phyloP scores from a whole-genome alignment of 140 eudicot genomes.

The Anethum foeniculum region DNA sequence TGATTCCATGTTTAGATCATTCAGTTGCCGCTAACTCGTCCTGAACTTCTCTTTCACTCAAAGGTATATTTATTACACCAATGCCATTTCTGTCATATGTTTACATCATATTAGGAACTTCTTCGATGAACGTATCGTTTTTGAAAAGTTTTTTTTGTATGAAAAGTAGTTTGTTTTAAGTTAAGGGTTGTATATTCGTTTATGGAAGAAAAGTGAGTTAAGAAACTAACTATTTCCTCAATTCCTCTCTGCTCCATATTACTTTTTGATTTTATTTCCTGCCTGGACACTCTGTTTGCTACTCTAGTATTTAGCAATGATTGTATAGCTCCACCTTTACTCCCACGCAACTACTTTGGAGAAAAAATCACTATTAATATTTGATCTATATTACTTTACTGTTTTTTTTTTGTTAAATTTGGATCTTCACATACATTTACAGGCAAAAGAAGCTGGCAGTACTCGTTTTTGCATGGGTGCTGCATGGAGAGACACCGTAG shows the following conservation, averaged over 20 bases:
- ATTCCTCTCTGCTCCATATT: neutral
- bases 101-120: neutral
- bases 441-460: conserved; percentile 99
- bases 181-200: neutral
- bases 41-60: neutral
- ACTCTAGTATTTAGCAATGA: neutral
- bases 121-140: neutral
- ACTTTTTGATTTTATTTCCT: neutral
- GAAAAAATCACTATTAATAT: neutral
- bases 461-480: conserved; percentile 99
- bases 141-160: neutral
- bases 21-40: neutral
- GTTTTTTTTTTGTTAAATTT: neutral
- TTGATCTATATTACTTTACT: neutral
- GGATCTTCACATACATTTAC: conserved; percentile 17
- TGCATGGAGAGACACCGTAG: conserved; percentile 96
- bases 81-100: no score
- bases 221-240: neutral
- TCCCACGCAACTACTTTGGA: neutral
- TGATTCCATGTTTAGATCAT: neutral
- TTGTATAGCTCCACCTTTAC: neutral
- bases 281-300: neutral
- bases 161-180: neutral
- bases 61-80: neutral
- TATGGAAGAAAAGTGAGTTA: neutral